Evolutionary conservation across 345 rosid species (phyloP), one percentile per base, ranked within the genome.

Genomic region (Adansonia digitata): DNA sequence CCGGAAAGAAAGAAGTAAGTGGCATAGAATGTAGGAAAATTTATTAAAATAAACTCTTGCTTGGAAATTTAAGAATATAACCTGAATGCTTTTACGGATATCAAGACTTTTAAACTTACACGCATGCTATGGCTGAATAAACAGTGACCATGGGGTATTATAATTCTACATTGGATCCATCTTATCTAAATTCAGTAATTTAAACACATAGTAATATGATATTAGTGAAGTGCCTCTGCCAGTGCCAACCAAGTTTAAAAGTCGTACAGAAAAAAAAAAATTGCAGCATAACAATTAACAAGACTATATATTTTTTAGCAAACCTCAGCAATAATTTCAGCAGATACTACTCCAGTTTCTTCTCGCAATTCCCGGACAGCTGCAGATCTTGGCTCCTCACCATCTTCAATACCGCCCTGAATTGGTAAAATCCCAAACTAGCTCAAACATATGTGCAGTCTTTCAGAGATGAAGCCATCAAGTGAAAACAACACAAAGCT

Each of bases 321-420:
- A 56, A 91, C 98, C 99, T 91, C 99, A 4, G 91, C 84, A 75
- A 94, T 75, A 67, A 91, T 79, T 86, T 91, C 93, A 72, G 92
- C 97, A 51, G 99, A 92, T 64, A 80, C 85, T 12, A 95, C 80
- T 17, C 98, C 98, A n/a, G 99, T 95, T 84, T 95, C 99, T 87
- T 91, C 94, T 75, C 77, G 87, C 62, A 95, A 71, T 86, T 90
- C 94, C 84, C 95, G 90, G 66, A 88, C 82, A 51, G 98, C 99
- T 61, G 98, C 97, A 70, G 87, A 72, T 68, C 81, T 89, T n/a
- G 99, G 99, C 60, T 95, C 97, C 80, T 95, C 99, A 1, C 86
- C 92, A 77, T 93, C 99, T 82, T 95, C 99, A 65, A 95, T 90
- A 27, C 95, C 92, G 31, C 99, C 99, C 99, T 95, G 77, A 64